phyloP scores from a whole-genome alignment of 805 yeast species.

The Saccharomycopsis guyanensis region DNA sequence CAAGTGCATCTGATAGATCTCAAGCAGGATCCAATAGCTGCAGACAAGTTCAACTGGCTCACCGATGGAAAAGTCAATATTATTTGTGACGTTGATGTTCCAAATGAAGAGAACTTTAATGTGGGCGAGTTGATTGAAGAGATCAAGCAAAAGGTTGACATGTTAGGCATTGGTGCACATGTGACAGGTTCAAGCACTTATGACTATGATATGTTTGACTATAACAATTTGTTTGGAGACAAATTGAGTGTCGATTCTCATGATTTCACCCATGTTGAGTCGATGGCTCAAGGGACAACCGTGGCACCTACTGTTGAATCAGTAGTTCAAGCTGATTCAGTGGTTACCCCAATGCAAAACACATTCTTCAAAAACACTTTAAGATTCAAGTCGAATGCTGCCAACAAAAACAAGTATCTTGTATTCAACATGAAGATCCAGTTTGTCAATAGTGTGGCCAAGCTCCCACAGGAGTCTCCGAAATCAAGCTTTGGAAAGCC shows the following conservation, averaged over 20 bases:
- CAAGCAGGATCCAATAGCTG: conserved; percentile 24
- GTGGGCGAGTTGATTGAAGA: conserved; percentile 23
- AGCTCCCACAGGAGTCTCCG: conserved; percentile 15
- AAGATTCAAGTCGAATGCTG: conserved; percentile 13
- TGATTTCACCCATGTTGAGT: background rate
- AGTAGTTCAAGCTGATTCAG: no score
- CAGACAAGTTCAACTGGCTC: conserved; percentile 60
- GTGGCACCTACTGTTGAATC: background rate
- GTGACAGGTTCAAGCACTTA: no score
- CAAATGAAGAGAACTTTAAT: conserved; percentile 35
- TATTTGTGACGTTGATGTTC: conserved; percentile 65
- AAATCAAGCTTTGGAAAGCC: conserved; percentile 37
- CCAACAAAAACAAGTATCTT: conserved; percentile 38
- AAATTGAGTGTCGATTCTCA: background rate
- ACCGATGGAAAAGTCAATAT: conserved; percentile 64
- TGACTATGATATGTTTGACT: conserved; percentile 8
- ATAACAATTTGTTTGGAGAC: conserved; percentile 11
- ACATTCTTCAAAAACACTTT: conserved; percentile 3
- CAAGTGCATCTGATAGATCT: conserved; percentile 33
- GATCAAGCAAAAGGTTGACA: conserved; percentile 19
- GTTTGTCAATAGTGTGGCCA: conserved; percentile 37
- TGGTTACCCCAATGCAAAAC: no score
- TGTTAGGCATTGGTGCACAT: background rate
- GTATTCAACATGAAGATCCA: conserved; percentile 61
- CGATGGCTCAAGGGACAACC: background rate